Percentiles rank a stretch among this genome's conserved stretches.
Evolutionary conservation across 2,329 filamentous ascomycete genomes (phyloP).

Genomic region (Coniochaeta sp.): DNA sequence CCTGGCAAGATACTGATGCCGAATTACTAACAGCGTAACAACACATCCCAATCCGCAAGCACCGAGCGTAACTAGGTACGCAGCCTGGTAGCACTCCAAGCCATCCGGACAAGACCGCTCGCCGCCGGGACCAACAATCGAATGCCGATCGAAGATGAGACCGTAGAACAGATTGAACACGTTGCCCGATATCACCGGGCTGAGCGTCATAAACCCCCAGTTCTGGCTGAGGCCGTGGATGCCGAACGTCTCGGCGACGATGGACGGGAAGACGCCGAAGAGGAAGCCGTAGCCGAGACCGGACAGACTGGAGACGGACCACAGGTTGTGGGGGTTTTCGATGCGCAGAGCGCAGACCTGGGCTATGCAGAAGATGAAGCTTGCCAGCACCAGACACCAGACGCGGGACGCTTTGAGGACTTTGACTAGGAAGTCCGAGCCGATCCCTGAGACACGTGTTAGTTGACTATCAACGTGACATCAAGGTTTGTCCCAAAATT

Average conservation of each 20-base stretch:
- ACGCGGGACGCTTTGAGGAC: conserved; percentile 71
- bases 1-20: conserved; percentile 40
- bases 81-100: conserved; percentile 68
- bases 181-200: conserved; percentile 81
- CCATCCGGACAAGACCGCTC: conserved; percentile 72
- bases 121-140: conserved; percentile 57
- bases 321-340: conserved; percentile 68
- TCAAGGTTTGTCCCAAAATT: not conserved
- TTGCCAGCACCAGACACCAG: conserved; percentile 81
- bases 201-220: conserved; percentile 91
- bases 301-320: conserved; percentile 72
- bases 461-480: not conserved
- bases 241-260: conserved; percentile 85
- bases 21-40: conserved; percentile 65
- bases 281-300: conserved; percentile 89
- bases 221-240: conserved; percentile 86
- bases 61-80: conserved; percentile 71
- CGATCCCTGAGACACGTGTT: conserved; percentile 49
- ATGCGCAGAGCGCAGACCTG: conserved; percentile 72
- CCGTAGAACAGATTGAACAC: conserved; percentile 93
- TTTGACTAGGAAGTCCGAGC: conserved; percentile 85
- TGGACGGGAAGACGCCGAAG: conserved; percentile 88
- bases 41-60: conserved; percentile 62
- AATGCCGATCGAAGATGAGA: conserved; percentile 73
- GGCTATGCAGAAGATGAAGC: conserved; percentile 68